Evolutionary conservation across 73 alveolate genomes (phyloP), one percentile per base, ranked within the genome.

Genomic region (Uronychia setigera): DNA sequence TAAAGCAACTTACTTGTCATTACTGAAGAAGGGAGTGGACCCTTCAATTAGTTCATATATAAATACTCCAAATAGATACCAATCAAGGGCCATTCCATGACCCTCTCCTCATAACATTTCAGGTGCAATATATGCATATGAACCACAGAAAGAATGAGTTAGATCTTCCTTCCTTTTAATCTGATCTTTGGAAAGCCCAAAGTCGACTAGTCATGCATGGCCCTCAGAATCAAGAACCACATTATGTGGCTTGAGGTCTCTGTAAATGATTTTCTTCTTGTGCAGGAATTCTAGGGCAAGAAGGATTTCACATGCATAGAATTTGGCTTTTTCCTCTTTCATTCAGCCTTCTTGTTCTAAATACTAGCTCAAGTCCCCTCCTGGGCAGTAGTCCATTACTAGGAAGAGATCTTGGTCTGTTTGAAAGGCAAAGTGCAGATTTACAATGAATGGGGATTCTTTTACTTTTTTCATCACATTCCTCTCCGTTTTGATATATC

Each of bases 191-290:
- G 96, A 85, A 29, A 97, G 85, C 58, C 99, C 99, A 84, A 97
- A 97, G 86, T 97, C 99, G 0, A 98, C 94, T 28, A 97, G 46
- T 91, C 93, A 96, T 27, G 94, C 84, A 91, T 97, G 99, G 1
- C 99, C 99, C 58, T 96, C 96, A 32, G 84, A 33, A 82, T 95
- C 99, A 1, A 97, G 80, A 26, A 97, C 92, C 1, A 97, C 98
- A 88, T 97, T 97, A 78, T 96, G 99, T 1, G 99, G 99, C 74
- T 97, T 97, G 75, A 97, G 88, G 80, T 97, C 99, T 85, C 99
- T 84, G 74, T 93, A 96, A 25, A 96, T 91, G 0, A 96, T 90
- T 87, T 90, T 97, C 86, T 96, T 91, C 82, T 90, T 84, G 80
- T 96, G 98, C 33, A 96, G 81, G 78, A 88, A 93, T 57, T 94